Conservation (phyloP, 2,329 filamentous ascomycete species). For the Sclerotinia borealis region DNA sequence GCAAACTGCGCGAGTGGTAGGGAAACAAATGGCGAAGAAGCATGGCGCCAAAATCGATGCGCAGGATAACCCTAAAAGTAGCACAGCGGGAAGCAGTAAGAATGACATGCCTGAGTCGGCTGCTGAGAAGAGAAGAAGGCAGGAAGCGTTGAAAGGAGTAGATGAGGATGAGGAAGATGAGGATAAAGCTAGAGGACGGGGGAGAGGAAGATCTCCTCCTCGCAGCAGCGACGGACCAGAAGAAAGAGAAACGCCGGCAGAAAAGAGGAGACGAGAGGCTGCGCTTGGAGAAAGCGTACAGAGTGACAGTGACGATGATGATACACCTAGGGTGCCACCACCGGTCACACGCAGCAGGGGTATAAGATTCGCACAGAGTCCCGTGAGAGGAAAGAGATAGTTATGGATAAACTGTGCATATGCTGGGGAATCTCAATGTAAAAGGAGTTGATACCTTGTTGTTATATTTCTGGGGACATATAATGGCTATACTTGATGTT, state of each 20-base stretch:
- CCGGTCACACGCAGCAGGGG: conserved; percentile 25
- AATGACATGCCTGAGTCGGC: conserved; percentile 18
- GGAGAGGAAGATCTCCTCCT: conserved; percentile 35
- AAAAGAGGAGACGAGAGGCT: conserved; percentile 66
- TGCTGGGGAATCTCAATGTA: not conserved
- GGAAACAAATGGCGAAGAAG: conserved; percentile 19
- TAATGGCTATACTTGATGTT: conserved; percentile 1
- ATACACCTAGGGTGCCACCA: conserved; percentile 28
- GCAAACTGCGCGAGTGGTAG: conserved; percentile 16
- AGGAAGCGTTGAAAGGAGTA: conserved; percentile 45
- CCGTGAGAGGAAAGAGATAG: conserved; percentile 22
- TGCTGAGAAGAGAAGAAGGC: conserved; percentile 56
- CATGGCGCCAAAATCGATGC: conserved; percentile 16
- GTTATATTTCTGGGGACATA: not conserved
- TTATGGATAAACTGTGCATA: not conserved
- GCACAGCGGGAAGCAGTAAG: not conserved
- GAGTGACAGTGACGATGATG: conserved; percentile 28
- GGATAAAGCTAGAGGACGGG: conserved; percentile 17
- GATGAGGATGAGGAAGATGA: conserved; percentile 35
- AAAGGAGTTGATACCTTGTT: not conserved
- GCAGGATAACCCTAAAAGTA: not conserved
- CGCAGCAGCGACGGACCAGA: not conserved
- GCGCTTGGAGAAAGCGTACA: conserved; percentile 54
- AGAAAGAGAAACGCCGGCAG: conserved; percentile 61
- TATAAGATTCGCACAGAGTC: conserved; percentile 33